These are phyloP conservation scores for Boehmeria nivea DNA, from an alignment of 306 rosid species.

Conservation along the genomic window DNA sequence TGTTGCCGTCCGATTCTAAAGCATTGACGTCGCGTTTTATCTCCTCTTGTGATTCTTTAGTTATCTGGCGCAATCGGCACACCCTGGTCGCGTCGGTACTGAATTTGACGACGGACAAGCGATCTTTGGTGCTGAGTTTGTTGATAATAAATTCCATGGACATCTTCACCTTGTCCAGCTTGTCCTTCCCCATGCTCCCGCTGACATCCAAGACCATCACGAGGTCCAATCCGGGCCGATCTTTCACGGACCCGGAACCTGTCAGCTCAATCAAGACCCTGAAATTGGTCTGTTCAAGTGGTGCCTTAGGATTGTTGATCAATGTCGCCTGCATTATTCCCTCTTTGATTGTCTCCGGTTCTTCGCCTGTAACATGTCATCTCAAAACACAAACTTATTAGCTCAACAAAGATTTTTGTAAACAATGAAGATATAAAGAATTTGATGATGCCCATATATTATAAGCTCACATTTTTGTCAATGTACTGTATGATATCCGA, in stretches of 20 bases:
- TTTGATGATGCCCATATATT: too few species aligned
- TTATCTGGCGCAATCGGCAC: constrained; percentile 21
- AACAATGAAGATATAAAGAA: too few species aligned
- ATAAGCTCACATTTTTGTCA: too few species aligned
- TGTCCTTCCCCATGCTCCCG: constrained; percentile 28
- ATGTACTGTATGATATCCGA: too few species aligned
- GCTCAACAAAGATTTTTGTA: too few species aligned
- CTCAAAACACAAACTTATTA: too few species aligned
- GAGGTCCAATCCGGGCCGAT: constrained; percentile 23
- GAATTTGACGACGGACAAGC: constrained; percentile 28
- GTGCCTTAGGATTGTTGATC: neutral
- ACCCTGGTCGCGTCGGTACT: constrained; percentile 15
- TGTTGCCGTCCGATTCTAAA: neutral
- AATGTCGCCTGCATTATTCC: neutral
- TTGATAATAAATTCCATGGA: constrained; percentile 1
- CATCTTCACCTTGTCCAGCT: constrained; percentile 20
- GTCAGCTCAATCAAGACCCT: neutral
- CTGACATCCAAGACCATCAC: constrained; percentile 32
- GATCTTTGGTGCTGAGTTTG: constrained; percentile 30
- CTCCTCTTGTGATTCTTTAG: constrained; percentile 11
- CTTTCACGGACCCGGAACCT: neutral
- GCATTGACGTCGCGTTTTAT: neutral
- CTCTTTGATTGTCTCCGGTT: neutral
- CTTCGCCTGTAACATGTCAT: neutral
- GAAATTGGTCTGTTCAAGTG: neutral